Conservation (phyloP, 441 rosid species). For the Gossypium davidsonii region DNA sequence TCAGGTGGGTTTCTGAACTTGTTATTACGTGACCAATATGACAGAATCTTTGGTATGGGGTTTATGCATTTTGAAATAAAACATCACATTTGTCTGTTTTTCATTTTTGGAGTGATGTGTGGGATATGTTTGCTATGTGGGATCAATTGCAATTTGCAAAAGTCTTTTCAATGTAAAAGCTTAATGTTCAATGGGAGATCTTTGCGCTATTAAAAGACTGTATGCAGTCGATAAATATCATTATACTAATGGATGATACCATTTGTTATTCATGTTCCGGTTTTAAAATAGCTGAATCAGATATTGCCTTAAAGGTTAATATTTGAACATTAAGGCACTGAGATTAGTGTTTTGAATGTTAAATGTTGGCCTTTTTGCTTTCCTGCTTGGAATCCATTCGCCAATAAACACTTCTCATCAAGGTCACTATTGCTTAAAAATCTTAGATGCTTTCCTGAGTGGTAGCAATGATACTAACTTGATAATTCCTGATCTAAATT, state of each 20-base stretch:
- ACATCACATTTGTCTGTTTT: neutral
- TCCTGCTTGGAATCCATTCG: neutral
- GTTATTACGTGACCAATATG: neutral
- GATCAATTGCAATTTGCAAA: neutral
- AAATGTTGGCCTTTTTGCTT: neutral
- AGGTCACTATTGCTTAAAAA: neutral
- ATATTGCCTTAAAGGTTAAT: neutral
- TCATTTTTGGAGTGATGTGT: neutral
- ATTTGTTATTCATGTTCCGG: neutral
- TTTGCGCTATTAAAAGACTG: constrained; percentile 3
- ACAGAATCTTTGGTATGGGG: neutral
- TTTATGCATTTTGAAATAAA: neutral
- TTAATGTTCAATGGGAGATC: neutral
- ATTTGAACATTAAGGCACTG: neutral
- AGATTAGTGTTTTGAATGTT: neutral
- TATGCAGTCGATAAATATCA: neutral
- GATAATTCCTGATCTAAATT: neutral
- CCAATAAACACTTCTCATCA: neutral
- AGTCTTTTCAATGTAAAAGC: neutral
- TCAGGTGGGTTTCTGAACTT: constrained; percentile 47
- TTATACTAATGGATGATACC: neutral
- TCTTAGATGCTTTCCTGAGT: neutral
- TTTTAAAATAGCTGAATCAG: neutral
- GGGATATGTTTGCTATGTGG: neutral
- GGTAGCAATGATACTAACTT: neutral